A percentile compares a stretch with the other conserved stretches of the same genome.
Conservation (phyloP, 257 asterid species). For the Misopates orontium region DNA sequence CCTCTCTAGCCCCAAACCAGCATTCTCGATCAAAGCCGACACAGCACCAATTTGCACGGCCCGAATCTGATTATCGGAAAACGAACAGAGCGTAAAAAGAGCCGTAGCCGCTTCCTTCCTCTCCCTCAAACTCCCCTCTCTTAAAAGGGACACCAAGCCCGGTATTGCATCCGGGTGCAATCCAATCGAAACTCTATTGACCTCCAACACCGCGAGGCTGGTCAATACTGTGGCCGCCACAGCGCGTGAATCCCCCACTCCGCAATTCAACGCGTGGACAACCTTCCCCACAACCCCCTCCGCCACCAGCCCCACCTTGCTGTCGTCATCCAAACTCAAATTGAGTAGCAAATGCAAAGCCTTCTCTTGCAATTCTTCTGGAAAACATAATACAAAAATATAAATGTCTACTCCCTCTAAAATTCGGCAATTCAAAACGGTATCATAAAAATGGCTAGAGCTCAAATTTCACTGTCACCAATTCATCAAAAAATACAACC, state of each 20-base stretch:
- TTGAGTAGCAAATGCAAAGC: conserved; percentile 77
- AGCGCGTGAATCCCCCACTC: conserved; percentile 79
- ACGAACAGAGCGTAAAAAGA: conserved; percentile 69
- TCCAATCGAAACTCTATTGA: conserved; percentile 86
- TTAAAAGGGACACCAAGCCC: conserved; percentile 63
- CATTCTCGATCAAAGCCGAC: conserved; percentile 59
- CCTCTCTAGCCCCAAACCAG: conserved; percentile 70
- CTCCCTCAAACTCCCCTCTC: conserved; percentile 67
- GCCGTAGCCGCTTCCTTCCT: conserved; percentile 92
- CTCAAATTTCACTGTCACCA: no score
- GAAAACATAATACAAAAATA: no score
- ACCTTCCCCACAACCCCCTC: conserved; percentile 80
- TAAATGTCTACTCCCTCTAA: no score
- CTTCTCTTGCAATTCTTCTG: conserved; percentile 40
- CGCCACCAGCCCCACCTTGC: conserved; percentile 87
- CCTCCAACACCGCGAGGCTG: conserved; percentile 87
- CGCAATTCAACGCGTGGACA: conserved; percentile 58
- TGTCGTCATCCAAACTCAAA: conserved; percentile 87
- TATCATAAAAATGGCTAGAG: no score
- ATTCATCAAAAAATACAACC: no score
- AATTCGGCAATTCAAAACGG: no score
- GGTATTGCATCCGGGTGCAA: conserved; percentile 70
- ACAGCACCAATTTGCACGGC: conserved; percentile 57
- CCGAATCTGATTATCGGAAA: conserved; percentile 71
- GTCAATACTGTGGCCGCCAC: conserved; percentile 89